phyloP scores from a whole-genome alignment of 2,329 filamentous ascomycete species.

The Verticillium nonalfalfae region DNA sequence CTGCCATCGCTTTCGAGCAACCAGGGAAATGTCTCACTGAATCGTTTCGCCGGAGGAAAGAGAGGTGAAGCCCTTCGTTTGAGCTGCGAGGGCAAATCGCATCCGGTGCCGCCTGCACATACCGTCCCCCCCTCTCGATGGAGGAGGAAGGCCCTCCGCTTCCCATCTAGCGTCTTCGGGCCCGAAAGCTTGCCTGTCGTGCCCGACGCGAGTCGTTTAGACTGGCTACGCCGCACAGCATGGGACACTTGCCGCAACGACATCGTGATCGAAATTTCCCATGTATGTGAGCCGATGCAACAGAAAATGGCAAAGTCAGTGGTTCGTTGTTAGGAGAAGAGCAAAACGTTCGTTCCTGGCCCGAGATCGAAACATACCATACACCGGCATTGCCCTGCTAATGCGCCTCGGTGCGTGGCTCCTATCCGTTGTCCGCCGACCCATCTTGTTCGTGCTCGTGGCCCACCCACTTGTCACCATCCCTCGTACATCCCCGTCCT shows the following conservation, averaged over 20 bases:
- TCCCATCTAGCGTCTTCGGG: neutral
- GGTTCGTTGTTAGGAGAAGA: neutral
- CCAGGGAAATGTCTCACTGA: neutral
- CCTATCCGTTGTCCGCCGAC: neutral
- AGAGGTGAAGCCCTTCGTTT: neutral
- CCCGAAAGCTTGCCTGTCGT: neutral
- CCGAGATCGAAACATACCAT: neutral
- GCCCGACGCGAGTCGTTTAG: neutral
- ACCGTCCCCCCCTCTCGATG: neutral
- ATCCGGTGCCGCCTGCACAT: neutral
- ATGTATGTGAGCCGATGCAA: neutral
- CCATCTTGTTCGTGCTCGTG: neutral
- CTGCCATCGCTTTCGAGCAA: no score
- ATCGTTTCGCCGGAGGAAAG: neutral
- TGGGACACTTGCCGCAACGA: neutral
- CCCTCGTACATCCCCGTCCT: neutral
- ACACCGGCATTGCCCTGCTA: slow-evolving; percentile 1
- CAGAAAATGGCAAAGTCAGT: neutral
- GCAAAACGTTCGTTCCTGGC: neutral
- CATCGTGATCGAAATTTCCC: neutral
- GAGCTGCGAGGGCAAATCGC: neutral
- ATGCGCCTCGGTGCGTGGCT: neutral
- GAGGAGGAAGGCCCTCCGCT: neutral
- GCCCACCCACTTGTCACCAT: neutral
- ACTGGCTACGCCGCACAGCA: neutral